A percentile compares a stretch with the other conserved stretches of the same genome.
Evolutionary conservation across 768 basidiomycete species (phyloP).

Genomic region (Phanerochaete sordida): DNA sequence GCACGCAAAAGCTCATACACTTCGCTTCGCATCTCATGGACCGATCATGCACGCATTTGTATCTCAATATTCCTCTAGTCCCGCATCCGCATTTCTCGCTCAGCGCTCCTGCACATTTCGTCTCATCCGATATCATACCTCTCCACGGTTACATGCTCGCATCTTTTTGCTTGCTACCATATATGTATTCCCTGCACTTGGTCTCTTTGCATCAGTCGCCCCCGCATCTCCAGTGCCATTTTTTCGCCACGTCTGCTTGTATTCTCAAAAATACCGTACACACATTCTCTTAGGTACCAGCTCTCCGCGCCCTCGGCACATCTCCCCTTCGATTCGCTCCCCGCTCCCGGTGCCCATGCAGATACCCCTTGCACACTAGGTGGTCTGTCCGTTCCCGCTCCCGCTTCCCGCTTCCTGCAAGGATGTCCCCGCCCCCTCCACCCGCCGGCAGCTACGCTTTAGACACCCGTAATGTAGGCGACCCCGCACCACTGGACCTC

Average conservation of each 20-base stretch:
- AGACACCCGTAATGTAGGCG: neutral
- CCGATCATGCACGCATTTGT: slow-evolving; percentile 3
- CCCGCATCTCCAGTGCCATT: no score
- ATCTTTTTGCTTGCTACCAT: neutral
- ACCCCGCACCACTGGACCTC: neutral
- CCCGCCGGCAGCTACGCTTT: neutral
- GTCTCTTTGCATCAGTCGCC: neutral
- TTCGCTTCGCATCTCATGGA: slow-evolving; percentile 8
- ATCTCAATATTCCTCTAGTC: neutral
- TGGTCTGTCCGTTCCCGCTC: no score
- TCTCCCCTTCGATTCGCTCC: neutral
- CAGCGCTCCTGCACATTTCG: no score
- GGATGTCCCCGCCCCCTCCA: no score
- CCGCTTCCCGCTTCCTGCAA: neutral
- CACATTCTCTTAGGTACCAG: neutral
- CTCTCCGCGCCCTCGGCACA: neutral
- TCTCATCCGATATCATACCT: neutral
- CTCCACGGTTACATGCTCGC: neutral
- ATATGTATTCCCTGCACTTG: neutral
- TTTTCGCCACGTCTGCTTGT: no score
- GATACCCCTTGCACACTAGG: no score
- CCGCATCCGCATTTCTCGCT: neutral
- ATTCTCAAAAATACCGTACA: neutral
- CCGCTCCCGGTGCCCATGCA: no score
- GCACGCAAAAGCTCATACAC: neutral